Base-by-base conservation (phyloP, 176 grass and related monocot genomes). In the Bonia amplexicaulis region DNA sequence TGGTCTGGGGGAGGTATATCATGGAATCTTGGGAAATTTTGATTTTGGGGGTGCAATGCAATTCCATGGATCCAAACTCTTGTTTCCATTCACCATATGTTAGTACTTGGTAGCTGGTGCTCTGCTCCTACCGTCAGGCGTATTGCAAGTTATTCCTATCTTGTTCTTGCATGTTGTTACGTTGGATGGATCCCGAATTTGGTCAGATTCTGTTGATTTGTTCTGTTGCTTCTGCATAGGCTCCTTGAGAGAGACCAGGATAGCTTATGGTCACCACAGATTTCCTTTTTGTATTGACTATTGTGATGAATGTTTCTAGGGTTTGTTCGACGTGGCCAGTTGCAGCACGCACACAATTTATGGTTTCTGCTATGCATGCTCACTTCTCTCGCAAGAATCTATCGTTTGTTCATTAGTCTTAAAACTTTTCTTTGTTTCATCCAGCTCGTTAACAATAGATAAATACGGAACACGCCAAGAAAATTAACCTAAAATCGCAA, bases 1-100 rank as follows among this genome's bases (percentile, higher is more conserved):
- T 47, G 46, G 17, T 80, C 48, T 75, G 22, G 44, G 73, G 60
- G 47, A 9, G 7, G 40, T 80, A 53, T 75, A 74, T n/a, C 60
- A 49, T 87, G 67, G 68, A 84, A 74, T 86, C 68, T 79, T 49
- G 65, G 74, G 49, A 45, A 85, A 74, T 87, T 87, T 90, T 87
- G 58, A 66, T 77, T 65, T 76, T 2, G 13, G 45, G 13, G 67
- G 29, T 19, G 69, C 80, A 83, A 66, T 78, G 84, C 49, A 33
- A 59, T 73, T 83, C 73, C 66, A 42, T 83, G 84, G 66, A 83
- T 87, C 42, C 67, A 42, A 49, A 79, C 62, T 79, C 12, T 41
- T 66, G 22, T 51, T 42, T 60, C 19, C 2, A 14, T 37, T 23
- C 17, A 57, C 57, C 17, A 15, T 63, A 71, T 70, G 27, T 71